Base-by-base conservation (phyloP, 257 asterid genomes). In the Jasminum sambac region DNA sequence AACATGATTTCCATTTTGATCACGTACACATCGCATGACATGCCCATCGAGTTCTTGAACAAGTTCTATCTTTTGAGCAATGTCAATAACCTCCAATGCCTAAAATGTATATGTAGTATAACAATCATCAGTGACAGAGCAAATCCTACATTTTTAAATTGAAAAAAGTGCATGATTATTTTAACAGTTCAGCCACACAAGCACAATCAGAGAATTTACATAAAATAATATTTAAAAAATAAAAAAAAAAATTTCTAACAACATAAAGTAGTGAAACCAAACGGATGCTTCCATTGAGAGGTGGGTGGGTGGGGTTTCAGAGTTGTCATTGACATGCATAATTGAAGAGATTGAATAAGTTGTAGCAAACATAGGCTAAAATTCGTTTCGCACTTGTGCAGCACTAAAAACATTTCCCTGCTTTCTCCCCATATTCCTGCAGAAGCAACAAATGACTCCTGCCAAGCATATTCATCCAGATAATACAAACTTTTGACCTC, bases 1-100 rank as follows among this genome's bases (percentile, higher is more conserved):
- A 41, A 92, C 98, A 65, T 92, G 98, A 71, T 92, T 92, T 64
- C 98, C 98, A 72, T 92, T 89, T 74, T 92, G 98, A 85, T 92
- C 98, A 23, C 87, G 88, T 24, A 92, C 96, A 36, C 98, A 92
- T 81, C 84, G 79, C 90, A 88, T 77, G 70, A 89, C 90, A 66
- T 92, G 92, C 59, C 96, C 96, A 80, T 92, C 90, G 26, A 92
- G 92, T 72, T 92, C 98, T 19, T 60, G 79, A 71, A 82, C 91
- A 38, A 92, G 89, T 74, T 82, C 85, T 1, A 76, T 80, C 84
- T 85, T 90, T 79, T 92, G 98, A 61, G 90, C 89, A 68, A 86
- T 81, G 30, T 90, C 92, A 68, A 90, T 79, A 44, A 84, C 96
- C 79, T 92, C 98, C 57, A 92, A 77, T 52, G 98, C 98, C 98